Percentiles rank a stretch among this genome's conserved stretches.
Evolutionary conservation across 2,329 filamentous ascomycete genomes (phyloP).

Genomic region (Aspergillus ustus): DNA sequence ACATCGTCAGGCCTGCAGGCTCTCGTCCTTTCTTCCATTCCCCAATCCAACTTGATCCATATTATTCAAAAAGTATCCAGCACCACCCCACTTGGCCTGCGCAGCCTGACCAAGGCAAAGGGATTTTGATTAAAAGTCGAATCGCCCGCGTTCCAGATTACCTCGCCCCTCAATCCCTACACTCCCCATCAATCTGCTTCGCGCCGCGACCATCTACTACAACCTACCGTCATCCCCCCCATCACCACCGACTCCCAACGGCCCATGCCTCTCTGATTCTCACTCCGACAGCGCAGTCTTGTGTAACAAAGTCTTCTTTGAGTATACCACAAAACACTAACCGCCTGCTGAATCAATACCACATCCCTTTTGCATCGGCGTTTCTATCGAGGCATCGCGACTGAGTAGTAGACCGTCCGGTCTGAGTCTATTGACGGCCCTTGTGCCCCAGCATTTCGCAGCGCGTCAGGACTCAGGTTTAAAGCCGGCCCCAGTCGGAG

Average conservation of each 20-base stretch:
- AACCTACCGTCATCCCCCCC: not conserved
- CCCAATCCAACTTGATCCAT: constrained; percentile 24
- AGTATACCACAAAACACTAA: not conserved
- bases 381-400: not conserved
- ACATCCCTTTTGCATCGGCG: not conserved
- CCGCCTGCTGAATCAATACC: not conserved
- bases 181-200: constrained; percentile 13
- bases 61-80: constrained; percentile 26
- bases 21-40: constrained; percentile 23
- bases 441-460: constrained; percentile 4
- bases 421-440: not conserved
- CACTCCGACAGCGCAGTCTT: not conserved
- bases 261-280: not conserved
- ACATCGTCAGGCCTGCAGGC: constrained; percentile 25
- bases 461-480: constrained; percentile 3
- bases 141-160: constrained; percentile 21
- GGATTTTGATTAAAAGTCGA: constrained; percentile 25
- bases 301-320: constrained; percentile 1
- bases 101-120: constrained; percentile 22
- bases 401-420: not conserved
- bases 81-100: constrained; percentile 27
- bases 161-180: constrained; percentile 12
- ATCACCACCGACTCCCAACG: not conserved
- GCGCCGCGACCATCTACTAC: constrained; percentile 19
- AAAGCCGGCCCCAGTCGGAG: not conserved